phyloP scores from a whole-genome alignment of 768 basidiomycete genomes.

The Strobilomyces confusus region DNA sequence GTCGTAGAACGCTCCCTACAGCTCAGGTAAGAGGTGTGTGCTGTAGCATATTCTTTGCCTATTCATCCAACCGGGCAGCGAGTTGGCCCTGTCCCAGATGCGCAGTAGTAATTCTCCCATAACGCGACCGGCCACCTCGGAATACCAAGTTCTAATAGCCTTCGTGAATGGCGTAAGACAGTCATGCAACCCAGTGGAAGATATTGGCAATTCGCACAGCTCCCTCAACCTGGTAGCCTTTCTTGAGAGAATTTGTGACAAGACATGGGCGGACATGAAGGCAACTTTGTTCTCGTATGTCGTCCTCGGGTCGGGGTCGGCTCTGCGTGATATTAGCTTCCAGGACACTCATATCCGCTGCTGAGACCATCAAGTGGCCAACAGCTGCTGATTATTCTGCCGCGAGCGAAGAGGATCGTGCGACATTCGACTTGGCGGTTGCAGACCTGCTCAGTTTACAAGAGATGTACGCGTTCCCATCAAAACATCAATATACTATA shows the following conservation, averaged over 20 bases:
- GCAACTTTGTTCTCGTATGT: conserved; percentile 58
- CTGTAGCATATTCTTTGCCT: not conserved
- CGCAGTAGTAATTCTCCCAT: conserved; percentile 37
- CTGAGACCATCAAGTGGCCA: conserved; percentile 88
- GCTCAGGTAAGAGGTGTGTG: conserved; percentile 55
- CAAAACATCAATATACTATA: not conserved
- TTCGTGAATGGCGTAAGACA: conserved; percentile 52
- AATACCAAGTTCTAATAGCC: conserved; percentile 58
- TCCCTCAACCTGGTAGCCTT: conserved; percentile 59
- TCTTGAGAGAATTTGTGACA: conserved; percentile 56
- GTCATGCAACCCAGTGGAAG: conserved; percentile 44
- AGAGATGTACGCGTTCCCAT: conserved; percentile 54
- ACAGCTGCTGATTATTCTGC: conserved; percentile 60
- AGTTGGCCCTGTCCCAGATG: conserved; percentile 53
- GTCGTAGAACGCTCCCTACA: conserved; percentile 66
- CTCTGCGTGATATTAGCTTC: not conserved
- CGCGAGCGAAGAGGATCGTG: conserved; percentile 46
- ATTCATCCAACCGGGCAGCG: conserved; percentile 38
- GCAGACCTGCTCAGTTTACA: conserved; percentile 75
- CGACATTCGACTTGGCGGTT: conserved; percentile 74
- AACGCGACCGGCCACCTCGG: conserved; percentile 43
- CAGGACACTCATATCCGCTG: conserved; percentile 59
- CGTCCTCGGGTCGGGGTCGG: not conserved
- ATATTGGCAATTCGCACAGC: conserved; percentile 41
- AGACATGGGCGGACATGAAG: conserved; percentile 79